Percentiles rank a stretch among this genome's conserved stretches.
Conservation (phyloP, 768 basidiomycete genomes). For the Mycena vitilis region DNA sequence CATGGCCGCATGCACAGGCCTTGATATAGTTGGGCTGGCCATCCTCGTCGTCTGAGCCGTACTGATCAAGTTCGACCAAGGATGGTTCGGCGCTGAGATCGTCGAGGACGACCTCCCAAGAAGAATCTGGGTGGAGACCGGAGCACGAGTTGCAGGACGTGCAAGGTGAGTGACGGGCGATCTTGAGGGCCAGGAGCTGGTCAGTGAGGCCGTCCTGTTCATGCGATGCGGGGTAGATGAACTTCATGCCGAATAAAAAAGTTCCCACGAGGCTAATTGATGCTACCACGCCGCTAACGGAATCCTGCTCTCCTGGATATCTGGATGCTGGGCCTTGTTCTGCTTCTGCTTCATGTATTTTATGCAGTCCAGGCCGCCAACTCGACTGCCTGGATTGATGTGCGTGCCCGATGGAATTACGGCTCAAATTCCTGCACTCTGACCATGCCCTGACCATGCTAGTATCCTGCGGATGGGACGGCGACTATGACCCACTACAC, state of each 20-base stretch:
- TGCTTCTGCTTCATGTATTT: slow-evolving; percentile 27
- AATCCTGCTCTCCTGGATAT: too few species aligned
- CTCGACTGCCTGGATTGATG: slow-evolving; percentile 64
- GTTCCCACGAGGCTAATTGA: slow-evolving; percentile 3
- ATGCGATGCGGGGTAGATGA: slow-evolving; percentile 75
- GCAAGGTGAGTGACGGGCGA: slow-evolving; percentile 86
- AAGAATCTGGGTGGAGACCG: slow-evolving; percentile 75
- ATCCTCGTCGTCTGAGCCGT: slow-evolving; percentile 80
- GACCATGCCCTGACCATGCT: too few species aligned
- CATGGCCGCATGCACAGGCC: slow-evolving; percentile 78
- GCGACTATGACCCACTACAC: slow-evolving; percentile 88
- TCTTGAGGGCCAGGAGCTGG: slow-evolving; percentile 73
- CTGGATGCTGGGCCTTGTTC: slow-evolving; percentile 27
- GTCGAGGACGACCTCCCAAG: slow-evolving; percentile 70
- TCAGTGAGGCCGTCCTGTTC: slow-evolving; percentile 60
- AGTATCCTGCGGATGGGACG: slow-evolving; percentile 53
- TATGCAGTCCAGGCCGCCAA: slow-evolving; percentile 12
- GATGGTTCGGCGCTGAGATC: slow-evolving; percentile 59
- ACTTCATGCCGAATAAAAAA: slow-evolving; percentile 58
- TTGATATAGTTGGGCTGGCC: slow-evolving; percentile 63
- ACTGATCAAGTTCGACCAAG: slow-evolving; percentile 67
- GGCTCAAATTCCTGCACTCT: too few species aligned
- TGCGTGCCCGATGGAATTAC: slow-evolving; percentile 52
- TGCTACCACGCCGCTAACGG: too few species aligned
- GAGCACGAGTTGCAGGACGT: slow-evolving; percentile 70